Conservation (phyloP, 2,329 filamentous ascomycete genomes). For the Penicillium capsulatum region DNA sequence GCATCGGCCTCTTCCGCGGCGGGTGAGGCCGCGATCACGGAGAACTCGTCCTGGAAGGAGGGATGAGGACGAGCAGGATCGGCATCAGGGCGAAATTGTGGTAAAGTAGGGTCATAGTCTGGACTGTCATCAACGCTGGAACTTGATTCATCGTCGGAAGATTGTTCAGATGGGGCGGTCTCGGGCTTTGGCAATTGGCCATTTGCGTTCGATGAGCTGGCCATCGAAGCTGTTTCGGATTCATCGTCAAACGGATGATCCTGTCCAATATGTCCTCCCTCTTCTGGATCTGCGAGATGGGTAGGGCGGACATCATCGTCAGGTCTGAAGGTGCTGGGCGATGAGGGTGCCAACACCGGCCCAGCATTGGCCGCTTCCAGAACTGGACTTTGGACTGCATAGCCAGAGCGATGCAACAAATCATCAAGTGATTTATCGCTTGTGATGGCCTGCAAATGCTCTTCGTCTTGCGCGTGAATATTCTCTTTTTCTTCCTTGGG, state of each 20-base stretch:
- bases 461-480: conserved; percentile 13
- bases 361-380: conserved; percentile 19
- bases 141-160: conserved; percentile 4
- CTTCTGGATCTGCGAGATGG: conserved; percentile 22
- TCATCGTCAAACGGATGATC: conserved; percentile 11
- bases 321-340: conserved; percentile 15
- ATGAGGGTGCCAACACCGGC: conserved; percentile 25
- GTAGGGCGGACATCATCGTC: conserved; percentile 24
- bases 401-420: conserved; percentile 42
- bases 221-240: conserved; percentile 13
- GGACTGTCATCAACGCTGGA: conserved; percentile 1
- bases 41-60: conserved; percentile 10
- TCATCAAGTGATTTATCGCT: conserved; percentile 40
- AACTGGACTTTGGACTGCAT: conserved; percentile 28
- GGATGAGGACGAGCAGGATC: conserved; percentile 25
- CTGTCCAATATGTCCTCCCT: conserved; percentile 13
- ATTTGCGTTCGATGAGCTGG: conserved; percentile 17
- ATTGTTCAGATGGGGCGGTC: conserved; percentile 3
- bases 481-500: conserved; percentile 8
- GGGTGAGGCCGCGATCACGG: conserved; percentile 1
- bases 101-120: conserved; percentile 43
- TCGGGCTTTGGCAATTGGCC: conserved; percentile 5
- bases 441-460: conserved; percentile 19
- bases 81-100: conserved; percentile 45
- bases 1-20: conserved; percentile 4